Percentiles rank a stretch among this genome's conserved stretches.
These are phyloP conservation scores for Luzula sylvatica DNA, from an alignment of 176 grass and related monocot genomes.

Conservation along the genomic window DNA sequence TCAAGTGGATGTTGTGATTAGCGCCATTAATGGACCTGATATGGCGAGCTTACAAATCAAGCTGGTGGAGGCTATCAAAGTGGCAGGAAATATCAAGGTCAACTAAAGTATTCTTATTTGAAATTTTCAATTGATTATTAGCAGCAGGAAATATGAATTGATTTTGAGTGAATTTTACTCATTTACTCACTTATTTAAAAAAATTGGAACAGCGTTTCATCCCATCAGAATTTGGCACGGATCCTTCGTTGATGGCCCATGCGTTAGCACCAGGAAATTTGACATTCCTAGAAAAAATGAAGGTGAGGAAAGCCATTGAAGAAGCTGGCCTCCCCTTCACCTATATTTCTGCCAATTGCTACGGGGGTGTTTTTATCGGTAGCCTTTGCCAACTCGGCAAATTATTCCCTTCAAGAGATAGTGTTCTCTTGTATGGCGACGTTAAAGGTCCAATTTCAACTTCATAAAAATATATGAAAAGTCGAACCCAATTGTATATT, in stretches of 20 bases:
- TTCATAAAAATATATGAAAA: neutral
- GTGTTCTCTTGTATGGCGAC: constrained; percentile 22
- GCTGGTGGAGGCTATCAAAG: constrained; percentile 56
- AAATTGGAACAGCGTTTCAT: too few species aligned
- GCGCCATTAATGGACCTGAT: constrained; percentile 21
- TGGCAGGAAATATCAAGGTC: constrained; percentile 59
- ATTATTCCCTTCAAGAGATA: constrained; percentile 33
- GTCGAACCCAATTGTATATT: neutral
- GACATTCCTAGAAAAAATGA: constrained; percentile 32
- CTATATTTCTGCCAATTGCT: constrained; percentile 35
- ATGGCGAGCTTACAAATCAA: constrained; percentile 35
- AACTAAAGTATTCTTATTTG: neutral
- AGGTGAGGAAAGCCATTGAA: constrained; percentile 30
- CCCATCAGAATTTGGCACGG: constrained; percentile 50
- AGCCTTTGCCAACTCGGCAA: constrained; percentile 21
- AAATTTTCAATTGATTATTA: neutral
- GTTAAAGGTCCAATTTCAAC: constrained; percentile 28
- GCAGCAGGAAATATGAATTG: neutral
- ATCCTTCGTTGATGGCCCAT: constrained; percentile 28
- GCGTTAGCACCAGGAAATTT: constrained; percentile 32
- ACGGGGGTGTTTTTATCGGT: constrained; percentile 17
- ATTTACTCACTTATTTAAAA: too few species aligned
- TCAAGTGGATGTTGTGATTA: constrained; percentile 57
- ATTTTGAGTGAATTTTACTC: too few species aligned
- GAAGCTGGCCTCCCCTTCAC: constrained; percentile 33